Percentiles rank a stretch among this genome's conserved stretches.
These are phyloP conservation scores for Tulasnella sp. DNA, from an alignment of 768 basidiomycete species.

Conservation along the genomic window DNA sequence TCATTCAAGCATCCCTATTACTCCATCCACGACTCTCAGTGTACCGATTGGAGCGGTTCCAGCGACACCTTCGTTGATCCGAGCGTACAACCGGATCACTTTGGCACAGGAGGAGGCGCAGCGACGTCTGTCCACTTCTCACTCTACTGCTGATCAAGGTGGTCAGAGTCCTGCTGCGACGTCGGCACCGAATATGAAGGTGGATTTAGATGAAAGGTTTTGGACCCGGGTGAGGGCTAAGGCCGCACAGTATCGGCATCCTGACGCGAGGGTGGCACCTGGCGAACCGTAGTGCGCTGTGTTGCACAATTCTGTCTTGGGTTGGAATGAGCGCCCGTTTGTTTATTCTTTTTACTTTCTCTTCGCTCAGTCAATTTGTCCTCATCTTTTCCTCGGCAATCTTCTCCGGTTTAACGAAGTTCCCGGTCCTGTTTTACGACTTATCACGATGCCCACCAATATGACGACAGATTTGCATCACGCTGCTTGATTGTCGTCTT, in stretches of 20 bases:
- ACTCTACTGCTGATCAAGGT: not conserved
- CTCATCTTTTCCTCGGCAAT: too few relatives aligned
- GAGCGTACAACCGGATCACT: slow-evolving; percentile 10
- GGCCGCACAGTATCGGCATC: not conserved
- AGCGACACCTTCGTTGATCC: slow-evolving; percentile 5
- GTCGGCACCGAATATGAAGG: too few relatives aligned
- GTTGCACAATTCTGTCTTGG: not conserved
- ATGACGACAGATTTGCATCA: too few relatives aligned
- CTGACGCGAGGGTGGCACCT: not conserved
- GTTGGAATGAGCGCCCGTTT: not conserved
- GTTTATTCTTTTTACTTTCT: not conserved
- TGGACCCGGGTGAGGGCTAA: not conserved
- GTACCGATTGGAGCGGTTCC: not conserved
- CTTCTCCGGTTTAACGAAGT: too few relatives aligned
- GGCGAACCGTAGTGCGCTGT: not conserved
- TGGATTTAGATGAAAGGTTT: slow-evolving; percentile 1
- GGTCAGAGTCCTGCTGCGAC: not conserved
- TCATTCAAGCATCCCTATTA: not conserved
- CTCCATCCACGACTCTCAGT: not conserved
- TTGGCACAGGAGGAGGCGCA: not conserved
- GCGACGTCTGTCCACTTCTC: not conserved
- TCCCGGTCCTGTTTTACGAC: too few relatives aligned
- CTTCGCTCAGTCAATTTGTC: not conserved
- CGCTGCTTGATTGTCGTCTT: too few relatives aligned
- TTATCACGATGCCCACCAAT: too few relatives aligned